Evolutionary conservation across 2,329 filamentous ascomycete species (phyloP), one percentile per base, ranked within the genome.

Genomic region (Nemania serpens): DNA sequence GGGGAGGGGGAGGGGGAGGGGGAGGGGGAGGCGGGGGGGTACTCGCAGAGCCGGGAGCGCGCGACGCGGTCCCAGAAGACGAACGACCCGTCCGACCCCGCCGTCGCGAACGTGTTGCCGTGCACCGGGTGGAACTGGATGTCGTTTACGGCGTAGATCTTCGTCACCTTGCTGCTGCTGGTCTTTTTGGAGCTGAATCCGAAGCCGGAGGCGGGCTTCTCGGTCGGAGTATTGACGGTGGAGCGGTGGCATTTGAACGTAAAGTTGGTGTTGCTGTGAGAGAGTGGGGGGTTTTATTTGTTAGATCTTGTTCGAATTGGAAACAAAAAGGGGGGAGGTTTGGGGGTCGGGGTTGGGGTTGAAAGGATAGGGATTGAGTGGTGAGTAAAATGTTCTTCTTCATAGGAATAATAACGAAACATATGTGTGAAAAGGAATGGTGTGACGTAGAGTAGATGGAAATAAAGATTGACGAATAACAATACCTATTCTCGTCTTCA

Each of bases 11-110:
- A 17, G 6, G 20, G 2, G 2, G 12, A n/a, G 12, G 20, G 6
- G 7, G 52, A 34, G 46, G 36, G 2, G 20, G 36, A 4, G 9
- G 29, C 20, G 15, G 45, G n/a, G 18, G 58, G 47, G 20, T 52
- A 61, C 1, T 9, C 3, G 18, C 18, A 4, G 2, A 84, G 70
- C 42, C 79, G 75, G 61, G 78, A 73, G 65, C 81, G 82, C 33
- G 77, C 75, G 51, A 78, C 74, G 58, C 82, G 79, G 64, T 91
- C 87, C 84, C 83, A 86, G 75, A 84, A 82, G 70, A 78, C 74
- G 70, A 71, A 74, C 5, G 63, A 65, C 45, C 74, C 74, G 64
- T 77, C 75, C n/a, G 70, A 69, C 9, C 75, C 75, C n/a, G 66
- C 74, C 1, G 75, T 76, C 53, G 58, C 62, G 55, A 76, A 67